Base-by-base conservation (phyloP, 768 basidiomycete species). In the Pulveroboletus frians region DNA sequence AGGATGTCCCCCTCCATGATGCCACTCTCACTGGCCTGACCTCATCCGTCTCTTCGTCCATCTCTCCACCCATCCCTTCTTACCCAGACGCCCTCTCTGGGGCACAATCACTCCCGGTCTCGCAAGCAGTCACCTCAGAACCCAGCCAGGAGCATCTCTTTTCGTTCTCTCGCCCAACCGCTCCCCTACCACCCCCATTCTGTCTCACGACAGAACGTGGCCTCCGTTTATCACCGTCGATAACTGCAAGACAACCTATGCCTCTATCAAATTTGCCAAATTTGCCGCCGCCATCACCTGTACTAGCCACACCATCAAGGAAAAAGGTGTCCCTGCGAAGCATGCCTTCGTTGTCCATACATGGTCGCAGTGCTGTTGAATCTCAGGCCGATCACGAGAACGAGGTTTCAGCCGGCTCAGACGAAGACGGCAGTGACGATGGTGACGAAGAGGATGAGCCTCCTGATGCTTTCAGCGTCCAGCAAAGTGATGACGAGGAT, bases 281-380 rank as follows among this genome's bases (percentile, higher is more conserved):
- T 17, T 64, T 81, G 11, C 73, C 74, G 13, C 73, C 66, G 7
- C 60, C 68, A 7, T 54, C 59, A 4, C 52, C 60, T 39, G 30
- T 52, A 6, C 35, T 43, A 26, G 53, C 48, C 17, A 13, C 53
- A 3, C 43, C 47, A 1, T 56, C 59, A 26, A 56, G 57, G 37
- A 47, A 52, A 41, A 53, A 49, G 38, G 46, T 63, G 39, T 71
- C 75, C 11, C 62, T 82, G 53, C 69, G 72, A 39, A 78, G 70
- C 50, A 78, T 83, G 69, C 84, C 84, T 29, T 80, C 76, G 23
- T 60, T 83, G 41, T 71, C 73, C 15, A 69, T 73, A 58, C 60
- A 69, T 26, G 73, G 74, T 39, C 49, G 15, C 18, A 57, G 55
- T 44, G 53, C 63, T 23, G 17, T 45, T 26, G 69, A 66, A 38